These are phyloP conservation scores for Nicotiana undulata DNA, from an alignment of 257 asterid genomes.

Conservation along the genomic window DNA sequence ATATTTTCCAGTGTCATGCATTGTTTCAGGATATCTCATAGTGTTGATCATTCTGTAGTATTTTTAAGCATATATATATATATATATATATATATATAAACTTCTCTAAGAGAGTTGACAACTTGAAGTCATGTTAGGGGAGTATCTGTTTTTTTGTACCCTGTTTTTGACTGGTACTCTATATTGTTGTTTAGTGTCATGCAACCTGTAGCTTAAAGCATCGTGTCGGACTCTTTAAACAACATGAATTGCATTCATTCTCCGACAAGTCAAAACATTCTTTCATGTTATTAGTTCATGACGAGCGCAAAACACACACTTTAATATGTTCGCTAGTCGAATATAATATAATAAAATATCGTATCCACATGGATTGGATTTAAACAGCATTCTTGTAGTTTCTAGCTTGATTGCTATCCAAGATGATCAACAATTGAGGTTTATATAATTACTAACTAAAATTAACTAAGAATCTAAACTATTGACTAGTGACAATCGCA, in stretches of 20 bases:
- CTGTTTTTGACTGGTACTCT: not conserved
- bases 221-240: not conserved
- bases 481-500: no score
- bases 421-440: no score
- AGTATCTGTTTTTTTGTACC: not conserved
- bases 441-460: no score
- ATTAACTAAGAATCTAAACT: no score
- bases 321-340: no score
- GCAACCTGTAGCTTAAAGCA: not conserved
- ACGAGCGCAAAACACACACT: no score
- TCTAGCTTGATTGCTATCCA: no score
- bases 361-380: no score
- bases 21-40: not conserved
- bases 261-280: not conserved
- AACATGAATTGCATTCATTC: not conserved
- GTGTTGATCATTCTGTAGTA: not conserved
- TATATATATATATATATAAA: no score
- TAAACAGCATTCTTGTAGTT: no score
- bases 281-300: not conserved
- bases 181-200: not conserved
- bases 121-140: no score
- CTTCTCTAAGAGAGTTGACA: not conserved
- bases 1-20: not conserved
- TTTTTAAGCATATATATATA: not conserved
- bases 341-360: no score